Evolutionary conservation across 805 yeast genomes (phyloP), one percentile per base, ranked within the genome.

Genomic region (Zygotorulaspora florentina): DNA sequence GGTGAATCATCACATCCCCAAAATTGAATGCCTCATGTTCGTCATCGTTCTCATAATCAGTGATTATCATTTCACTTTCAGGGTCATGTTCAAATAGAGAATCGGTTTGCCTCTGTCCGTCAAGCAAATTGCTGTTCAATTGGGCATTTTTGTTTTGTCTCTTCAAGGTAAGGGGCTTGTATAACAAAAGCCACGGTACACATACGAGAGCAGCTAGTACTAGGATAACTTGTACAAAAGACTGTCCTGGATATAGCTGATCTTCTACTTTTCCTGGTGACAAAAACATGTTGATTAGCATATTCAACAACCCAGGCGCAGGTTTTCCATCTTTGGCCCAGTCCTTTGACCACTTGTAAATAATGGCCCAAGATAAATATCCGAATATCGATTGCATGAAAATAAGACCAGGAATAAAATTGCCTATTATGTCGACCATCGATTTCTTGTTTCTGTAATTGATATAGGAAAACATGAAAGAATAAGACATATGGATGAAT

Each of bases 321-420:
- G 84, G 87, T 62, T 75, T 75, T 10, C 74, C 84, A 44, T 80
- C 75, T 26, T 77, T 83, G 45, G 80, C 71, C 99, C 99, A 93
- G 72, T 93, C 93, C 40, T 87, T 85, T 17, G 82, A 71, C 99
- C 99, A 93, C 69, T 93, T 93, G 75, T 87, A 91, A 26, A 93
- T 76, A 55, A 93, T 93, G 48, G 88, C 77, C 54, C 90, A 65
- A 0, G 96, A 79, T 50, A 93, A 73, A 65, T 93, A 93, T 31
- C 99, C 99, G 64, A 93, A 93, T 38, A 93, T 91, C 42, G 96
- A 85, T 68, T 89, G 96, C 96, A 93, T 88, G 68, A 93, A 93
- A 40, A 93, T 71, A 46, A 93, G 72, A 31, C 98, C 96, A 1
- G 99, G 99, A 47, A 91, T 74, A 61, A 93, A 93, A 69, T 91